Evolutionary conservation across 2,329 filamentous ascomycete species (phyloP), one percentile per base, ranked within the genome.

Genomic region (Thermothelomyces thermophilus): DNA sequence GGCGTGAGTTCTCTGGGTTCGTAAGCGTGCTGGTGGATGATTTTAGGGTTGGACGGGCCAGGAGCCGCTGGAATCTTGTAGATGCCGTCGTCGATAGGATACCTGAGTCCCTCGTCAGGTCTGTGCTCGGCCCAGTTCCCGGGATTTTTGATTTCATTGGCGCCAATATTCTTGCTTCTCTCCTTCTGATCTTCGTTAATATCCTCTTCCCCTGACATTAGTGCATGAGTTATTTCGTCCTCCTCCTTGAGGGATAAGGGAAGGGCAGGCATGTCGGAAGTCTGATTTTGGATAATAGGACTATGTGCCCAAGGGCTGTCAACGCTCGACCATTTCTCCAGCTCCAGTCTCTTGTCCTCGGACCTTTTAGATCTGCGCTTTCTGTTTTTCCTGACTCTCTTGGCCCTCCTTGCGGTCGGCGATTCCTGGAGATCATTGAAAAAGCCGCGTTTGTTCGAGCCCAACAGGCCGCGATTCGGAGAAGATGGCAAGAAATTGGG

Each of bases 341-440:
- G 41, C 30, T 40, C 33, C 2, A 36, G 20, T 8, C 31, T 26
- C 13, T 40, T 34, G 16, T 16, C 14, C 11, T 48, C 41, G 22
- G 30, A 24, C 24, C 2, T 7, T 9, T 46, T 46, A 19, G 36
- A 30, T n/a, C 37, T 35, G 10, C 33, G 20, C 41, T 49, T 48
- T 31, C 39, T 48, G 40, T 10, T 11, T 8, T 13, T 31, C 20
- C 19, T 51, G 22, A 33, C 50, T 0, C 51, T 39, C 33, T 54
- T 56, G 3, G 48, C 51, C 3, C 51, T 42, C 16, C 54, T 56
- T 5, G 47, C 50, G 11, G 49, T 35, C 8, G 54, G 52, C 16
- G 48, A 46, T 7, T 49, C 30, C 10, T 41, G 22, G 19, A 46
- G 19, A 6, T 41, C 45, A 5, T 46, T 36, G 14, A 31, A 13